These are phyloP conservation scores for Cercophora sp. DNA, from an alignment of 495 filamentous ascomycete genomes.

Conservation along the genomic window DNA sequence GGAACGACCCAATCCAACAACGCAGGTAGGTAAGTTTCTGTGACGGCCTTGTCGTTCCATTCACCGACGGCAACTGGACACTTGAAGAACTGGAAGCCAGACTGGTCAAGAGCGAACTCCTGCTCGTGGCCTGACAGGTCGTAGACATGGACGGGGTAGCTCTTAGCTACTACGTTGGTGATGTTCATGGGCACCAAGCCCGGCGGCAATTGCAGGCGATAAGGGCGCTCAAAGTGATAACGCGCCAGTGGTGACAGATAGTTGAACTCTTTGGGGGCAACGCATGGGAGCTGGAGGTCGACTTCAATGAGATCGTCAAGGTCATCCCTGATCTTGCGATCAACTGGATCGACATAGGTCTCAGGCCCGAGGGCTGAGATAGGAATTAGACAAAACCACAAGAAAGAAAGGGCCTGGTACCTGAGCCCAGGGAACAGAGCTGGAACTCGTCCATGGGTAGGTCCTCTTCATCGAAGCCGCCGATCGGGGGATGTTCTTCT, in stretches of 20 bases:
- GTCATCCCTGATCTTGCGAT: background rate
- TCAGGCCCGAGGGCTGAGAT: background rate
- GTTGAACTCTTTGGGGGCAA: background rate
- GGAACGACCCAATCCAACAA: background rate
- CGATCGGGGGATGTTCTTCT: background rate
- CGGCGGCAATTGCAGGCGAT: background rate
- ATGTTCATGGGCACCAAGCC: background rate
- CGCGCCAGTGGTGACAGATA: background rate
- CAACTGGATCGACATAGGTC: background rate
- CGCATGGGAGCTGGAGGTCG: background rate
- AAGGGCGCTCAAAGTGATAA: background rate
- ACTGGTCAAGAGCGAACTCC: background rate
- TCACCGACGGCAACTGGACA: slow-evolving; percentile 2
- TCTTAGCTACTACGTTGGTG: background rate
- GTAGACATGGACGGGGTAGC: background rate
- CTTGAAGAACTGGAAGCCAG: slow-evolving; percentile 5
- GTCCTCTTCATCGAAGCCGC: background rate
- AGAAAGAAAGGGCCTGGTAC: background rate
- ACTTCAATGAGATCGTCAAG: slow-evolving; percentile 2
- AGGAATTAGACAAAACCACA: background rate
- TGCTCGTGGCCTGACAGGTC: slow-evolving; percentile 1
- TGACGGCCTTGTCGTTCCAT: background rate
- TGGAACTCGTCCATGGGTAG: background rate
- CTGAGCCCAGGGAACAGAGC: background rate
- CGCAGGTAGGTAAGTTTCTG: background rate